Evolutionary conservation across 1,284 basidiomycete genomes (phyloP).

Genomic region (Moesziomyces antarcticus): DNA sequence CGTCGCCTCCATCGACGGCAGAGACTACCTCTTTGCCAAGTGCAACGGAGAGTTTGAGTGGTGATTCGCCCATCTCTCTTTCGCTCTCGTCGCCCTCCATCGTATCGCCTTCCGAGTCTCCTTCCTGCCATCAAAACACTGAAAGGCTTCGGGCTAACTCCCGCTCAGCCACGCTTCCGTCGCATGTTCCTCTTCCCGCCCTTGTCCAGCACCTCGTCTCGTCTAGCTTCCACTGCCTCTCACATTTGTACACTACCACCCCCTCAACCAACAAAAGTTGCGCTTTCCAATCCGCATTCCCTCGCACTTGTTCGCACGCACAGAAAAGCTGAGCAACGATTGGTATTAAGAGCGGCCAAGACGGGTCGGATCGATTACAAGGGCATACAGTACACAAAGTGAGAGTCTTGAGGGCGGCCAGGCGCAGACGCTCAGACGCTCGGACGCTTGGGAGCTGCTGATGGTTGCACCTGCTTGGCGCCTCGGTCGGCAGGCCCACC

Average conservation of each 20-base stretch:
- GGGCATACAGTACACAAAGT: too few species aligned
- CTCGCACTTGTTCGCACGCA: too few species aligned
- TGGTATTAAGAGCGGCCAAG: too few species aligned
- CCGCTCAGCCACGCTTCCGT: too few species aligned
- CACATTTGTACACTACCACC: constrained; percentile 40
- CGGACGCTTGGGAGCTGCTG: constrained; percentile 2
- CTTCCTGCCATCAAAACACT: background rate
- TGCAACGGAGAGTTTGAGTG: constrained; percentile 73
- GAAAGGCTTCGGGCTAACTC: background rate
- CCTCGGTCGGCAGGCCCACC: constrained; percentile 12
- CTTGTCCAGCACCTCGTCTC: constrained; percentile 2
- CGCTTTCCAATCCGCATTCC: background rate
- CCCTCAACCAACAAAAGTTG: constrained; percentile 2
- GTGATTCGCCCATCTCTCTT: constrained; percentile 9
- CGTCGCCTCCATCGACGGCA: constrained; percentile 95
- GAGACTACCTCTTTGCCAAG: constrained; percentile 96
- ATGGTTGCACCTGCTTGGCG: background rate
- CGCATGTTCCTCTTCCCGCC: background rate
- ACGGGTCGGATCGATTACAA: too few species aligned
- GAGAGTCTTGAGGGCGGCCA: too few species aligned
- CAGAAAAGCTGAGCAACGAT: too few species aligned
- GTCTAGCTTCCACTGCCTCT: background rate
- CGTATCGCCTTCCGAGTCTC: too few species aligned
- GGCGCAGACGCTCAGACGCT: too few species aligned
- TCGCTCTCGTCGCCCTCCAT: too few species aligned